phyloP scores from a whole-genome alignment of 148 eudicot genomes.

The Drosera capensis region DNA sequence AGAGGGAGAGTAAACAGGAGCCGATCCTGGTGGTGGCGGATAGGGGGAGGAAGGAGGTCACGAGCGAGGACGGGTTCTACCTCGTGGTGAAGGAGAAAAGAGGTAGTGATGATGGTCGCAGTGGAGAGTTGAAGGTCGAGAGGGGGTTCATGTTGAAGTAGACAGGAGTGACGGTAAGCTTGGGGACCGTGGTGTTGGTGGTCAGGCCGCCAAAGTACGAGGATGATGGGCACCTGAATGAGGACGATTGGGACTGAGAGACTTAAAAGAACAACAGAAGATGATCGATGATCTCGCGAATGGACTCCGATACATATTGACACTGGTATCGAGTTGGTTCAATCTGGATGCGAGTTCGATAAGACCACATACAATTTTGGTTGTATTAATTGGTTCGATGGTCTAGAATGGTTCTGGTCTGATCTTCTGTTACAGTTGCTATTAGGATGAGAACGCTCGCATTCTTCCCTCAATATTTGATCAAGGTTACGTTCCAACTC shows the following conservation, averaged over 20 bases:
- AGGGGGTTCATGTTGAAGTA: conserved; percentile 54
- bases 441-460: too few species aligned
- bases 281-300: not conserved
- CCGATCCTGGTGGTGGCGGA: conserved; percentile 63
- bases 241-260: conserved; percentile 71
- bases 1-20: conserved; percentile 44
- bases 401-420: not conserved
- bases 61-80: conserved; percentile 51
- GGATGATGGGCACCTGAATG: conserved; percentile 32
- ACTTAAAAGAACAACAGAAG: not conserved
- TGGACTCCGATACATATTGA: too few species aligned
- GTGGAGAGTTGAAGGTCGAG: conserved; percentile 46
- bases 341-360: not conserved
- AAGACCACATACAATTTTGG: not conserved
- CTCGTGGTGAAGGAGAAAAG: conserved; percentile 27
- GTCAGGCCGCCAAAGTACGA: conserved; percentile 88
- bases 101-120: conserved; percentile 15
- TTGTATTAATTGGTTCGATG: not conserved
- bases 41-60: conserved; percentile 44
- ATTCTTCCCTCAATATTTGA: too few species aligned
- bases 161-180: conserved; percentile 28
- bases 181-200: conserved; percentile 71
- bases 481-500: too few species aligned
- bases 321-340: too few species aligned
- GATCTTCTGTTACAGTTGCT: too few species aligned